Evolutionary conservation across 1,139 yeast genomes (phyloP).

Genomic region (Geotrichum macrosporum): DNA sequence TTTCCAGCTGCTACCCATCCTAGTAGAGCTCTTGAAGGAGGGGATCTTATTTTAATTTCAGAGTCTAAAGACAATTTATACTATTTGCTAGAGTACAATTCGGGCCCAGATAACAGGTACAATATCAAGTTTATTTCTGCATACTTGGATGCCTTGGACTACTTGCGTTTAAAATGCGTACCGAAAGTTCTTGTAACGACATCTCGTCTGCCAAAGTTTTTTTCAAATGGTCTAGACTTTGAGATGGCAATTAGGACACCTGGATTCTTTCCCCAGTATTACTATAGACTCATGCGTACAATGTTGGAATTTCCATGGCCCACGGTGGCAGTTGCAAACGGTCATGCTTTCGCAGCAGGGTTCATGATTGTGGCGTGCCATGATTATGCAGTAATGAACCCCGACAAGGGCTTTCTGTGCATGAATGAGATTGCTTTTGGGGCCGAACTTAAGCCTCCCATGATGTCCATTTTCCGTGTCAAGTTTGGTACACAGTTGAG

Average conservation of each 20-base stretch:
- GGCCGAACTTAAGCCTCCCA: constrained; percentile 37
- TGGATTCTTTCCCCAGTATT: constrained; percentile 35
- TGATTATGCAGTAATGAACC: constrained; percentile 42
- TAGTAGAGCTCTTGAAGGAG: constrained; percentile 16
- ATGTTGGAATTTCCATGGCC: constrained; percentile 41
- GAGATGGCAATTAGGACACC: constrained; percentile 36
- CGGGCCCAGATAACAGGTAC: constrained; percentile 39
- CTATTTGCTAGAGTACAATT: constrained; percentile 34
- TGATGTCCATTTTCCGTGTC: constrained; percentile 36
- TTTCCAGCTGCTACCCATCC: constrained; percentile 27
- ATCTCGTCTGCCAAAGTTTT: constrained; percentile 38
- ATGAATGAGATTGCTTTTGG: constrained; percentile 42
- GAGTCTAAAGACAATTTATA: constrained; percentile 28
- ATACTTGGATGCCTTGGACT: constrained; percentile 36
- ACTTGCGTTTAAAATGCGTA: constrained; percentile 27
- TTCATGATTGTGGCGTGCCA: constrained; percentile 40
- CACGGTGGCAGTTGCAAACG: constrained; percentile 39
- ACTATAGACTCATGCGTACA: constrained; percentile 36
- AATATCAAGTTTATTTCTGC: constrained; percentile 35
- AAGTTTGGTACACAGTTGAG: constrained; percentile 34
- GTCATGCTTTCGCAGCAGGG: constrained; percentile 43
- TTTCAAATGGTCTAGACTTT: constrained; percentile 41
- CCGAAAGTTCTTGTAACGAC: constrained; percentile 39
- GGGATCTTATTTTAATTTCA: constrained; percentile 20
- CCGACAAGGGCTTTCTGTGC: constrained; percentile 38